Conservation (phyloP, 225 moss, liverwort and hornwort genomes). For the Thuidium tamariscinum region DNA sequence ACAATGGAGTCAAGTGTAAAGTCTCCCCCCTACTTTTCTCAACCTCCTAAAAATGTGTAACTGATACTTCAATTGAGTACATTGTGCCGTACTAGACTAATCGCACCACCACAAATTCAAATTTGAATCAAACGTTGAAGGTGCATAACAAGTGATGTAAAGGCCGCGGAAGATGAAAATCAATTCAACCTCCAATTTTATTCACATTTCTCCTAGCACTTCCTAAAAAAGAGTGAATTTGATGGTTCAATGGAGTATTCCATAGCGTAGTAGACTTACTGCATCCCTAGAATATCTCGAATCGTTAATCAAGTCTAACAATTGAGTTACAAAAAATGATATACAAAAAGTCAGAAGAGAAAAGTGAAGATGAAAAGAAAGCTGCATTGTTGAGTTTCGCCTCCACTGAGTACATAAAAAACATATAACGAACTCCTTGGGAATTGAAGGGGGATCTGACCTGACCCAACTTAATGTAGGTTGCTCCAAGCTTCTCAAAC, state of each 20-base stretch:
- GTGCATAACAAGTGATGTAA: neutral
- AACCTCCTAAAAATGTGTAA: neutral
- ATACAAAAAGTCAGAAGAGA: neutral
- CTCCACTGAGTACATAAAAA: neutral
- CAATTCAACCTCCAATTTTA: neutral
- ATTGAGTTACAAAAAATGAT: neutral
- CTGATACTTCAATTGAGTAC: neutral
- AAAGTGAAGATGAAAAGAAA: neutral
- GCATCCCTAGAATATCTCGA: neutral
- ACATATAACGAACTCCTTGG: neutral
- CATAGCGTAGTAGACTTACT: neutral
- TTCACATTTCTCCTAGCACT: neutral
- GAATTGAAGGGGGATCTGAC: constrained; percentile 12
- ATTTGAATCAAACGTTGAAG: neutral
- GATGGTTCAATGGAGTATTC: neutral
- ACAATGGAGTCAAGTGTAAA: neutral
- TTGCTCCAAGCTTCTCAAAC: constrained; percentile 95
- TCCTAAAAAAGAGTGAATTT: neutral
- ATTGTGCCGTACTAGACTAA: neutral
- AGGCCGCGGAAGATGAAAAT: neutral
- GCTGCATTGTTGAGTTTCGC: neutral
- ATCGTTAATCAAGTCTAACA: neutral
- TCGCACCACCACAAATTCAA: neutral
- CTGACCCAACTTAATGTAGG: constrained; percentile 94
- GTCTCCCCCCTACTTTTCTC: neutral